phyloP scores from a whole-genome alignment of 495 filamentous ascomycete species.

The Tuber indicum region DNA sequence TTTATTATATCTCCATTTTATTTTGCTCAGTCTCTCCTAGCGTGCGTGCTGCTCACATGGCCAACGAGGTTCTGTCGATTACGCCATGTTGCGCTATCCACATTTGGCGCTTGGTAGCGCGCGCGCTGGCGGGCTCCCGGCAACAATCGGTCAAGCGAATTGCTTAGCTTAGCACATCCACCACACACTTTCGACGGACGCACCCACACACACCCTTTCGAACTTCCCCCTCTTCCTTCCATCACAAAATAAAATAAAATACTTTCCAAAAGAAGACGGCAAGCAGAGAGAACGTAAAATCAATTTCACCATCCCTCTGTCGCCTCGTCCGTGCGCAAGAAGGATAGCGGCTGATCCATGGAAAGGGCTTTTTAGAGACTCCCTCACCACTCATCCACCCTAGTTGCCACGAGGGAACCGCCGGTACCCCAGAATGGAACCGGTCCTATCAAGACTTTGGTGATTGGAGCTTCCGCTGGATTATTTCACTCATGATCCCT shows the following conservation, averaged over 20 bases:
- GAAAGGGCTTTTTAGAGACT: neutral
- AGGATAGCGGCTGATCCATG: neutral
- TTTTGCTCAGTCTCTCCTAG: neutral
- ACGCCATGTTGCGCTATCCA: conserved; percentile 36
- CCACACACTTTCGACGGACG: neutral
- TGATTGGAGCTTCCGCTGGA: neutral
- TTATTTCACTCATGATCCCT: neutral
- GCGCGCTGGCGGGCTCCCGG: neutral
- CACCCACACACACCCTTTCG: neutral
- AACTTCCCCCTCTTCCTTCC: neutral
- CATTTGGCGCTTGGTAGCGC: conserved; percentile 28
- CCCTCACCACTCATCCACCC: neutral
- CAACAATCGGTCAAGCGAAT: neutral
- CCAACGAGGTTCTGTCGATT: conserved; percentile 32
- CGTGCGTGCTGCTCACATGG: conserved; percentile 35
- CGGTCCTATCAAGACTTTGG: neutral
- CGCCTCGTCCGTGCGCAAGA: neutral
- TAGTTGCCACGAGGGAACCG: conserved; percentile 2
- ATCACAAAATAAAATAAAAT: neutral
- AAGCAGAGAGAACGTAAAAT: neutral
- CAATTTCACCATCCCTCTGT: neutral
- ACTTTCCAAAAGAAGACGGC: neutral
- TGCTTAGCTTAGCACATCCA: neutral
- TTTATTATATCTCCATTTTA: neutral
- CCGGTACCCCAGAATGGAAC: neutral